Evolutionary conservation across 2,329 filamentous ascomycete species (phyloP).

Genomic region (Calonectria multiphialidica): DNA sequence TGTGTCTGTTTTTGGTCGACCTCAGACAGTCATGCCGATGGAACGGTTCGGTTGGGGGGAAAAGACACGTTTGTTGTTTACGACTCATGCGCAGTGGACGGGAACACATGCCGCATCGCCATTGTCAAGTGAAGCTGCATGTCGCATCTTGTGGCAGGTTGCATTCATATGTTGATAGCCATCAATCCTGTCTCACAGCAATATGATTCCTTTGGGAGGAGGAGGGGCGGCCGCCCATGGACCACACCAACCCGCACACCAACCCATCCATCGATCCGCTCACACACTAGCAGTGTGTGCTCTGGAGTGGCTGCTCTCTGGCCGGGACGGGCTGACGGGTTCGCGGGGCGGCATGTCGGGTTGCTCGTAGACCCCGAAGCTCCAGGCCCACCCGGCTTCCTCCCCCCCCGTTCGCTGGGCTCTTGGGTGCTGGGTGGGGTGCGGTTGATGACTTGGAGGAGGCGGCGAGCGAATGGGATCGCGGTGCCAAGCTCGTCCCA

Average conservation of each 20-base stretch:
- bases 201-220: neutral
- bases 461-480: neutral
- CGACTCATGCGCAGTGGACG: neutral
- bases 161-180: neutral
- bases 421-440: neutral
- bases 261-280: no score
- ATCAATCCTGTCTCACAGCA: neutral
- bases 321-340: slow-evolving; percentile 22
- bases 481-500: neutral
- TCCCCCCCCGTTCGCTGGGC: slow-evolving; percentile 13
- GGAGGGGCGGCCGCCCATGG: slow-evolving; percentile 20
- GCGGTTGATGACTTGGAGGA: neutral
- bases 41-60: neutral
- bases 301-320: slow-evolving; percentile 17
- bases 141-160: neutral
- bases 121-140: neutral
- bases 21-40: neutral
- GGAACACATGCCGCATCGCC: neutral
- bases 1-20: neutral
- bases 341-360: slow-evolving; percentile 46
- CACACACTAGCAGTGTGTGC: neutral
- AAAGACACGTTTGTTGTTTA: neutral
- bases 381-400: neutral
- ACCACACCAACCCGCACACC: no score
- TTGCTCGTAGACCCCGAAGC: slow-evolving; percentile 48